Percentiles rank a stretch among this genome's conserved stretches.
phyloP scores from a whole-genome alignment of 257 asterid genomes.

The Sherardia arvensis region DNA sequence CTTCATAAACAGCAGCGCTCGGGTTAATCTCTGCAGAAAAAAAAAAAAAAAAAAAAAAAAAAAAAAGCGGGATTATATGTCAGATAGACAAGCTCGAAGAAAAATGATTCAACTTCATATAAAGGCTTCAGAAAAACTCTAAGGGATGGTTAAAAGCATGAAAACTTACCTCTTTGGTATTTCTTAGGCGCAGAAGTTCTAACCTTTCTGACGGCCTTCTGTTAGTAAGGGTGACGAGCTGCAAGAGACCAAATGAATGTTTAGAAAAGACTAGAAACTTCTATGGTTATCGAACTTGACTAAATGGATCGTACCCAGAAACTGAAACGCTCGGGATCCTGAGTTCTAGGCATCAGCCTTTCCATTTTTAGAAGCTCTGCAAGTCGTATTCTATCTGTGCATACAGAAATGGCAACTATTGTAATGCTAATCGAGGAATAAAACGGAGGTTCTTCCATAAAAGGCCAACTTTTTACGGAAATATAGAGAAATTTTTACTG shows the following conservation, averaged over 20 bases:
- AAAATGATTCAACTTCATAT: neutral
- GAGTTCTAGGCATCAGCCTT: slow-evolving; percentile 74
- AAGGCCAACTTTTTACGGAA: neutral
- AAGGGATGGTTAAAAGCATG: too few species aligned
- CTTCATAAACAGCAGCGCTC: slow-evolving; percentile 63
- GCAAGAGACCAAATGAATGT: slow-evolving; percentile 23
- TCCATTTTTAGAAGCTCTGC: slow-evolving; percentile 82
- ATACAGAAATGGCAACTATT: neutral
- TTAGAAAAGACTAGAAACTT: neutral
- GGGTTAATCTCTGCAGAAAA: slow-evolving; percentile 57
- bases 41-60: too few species aligned
- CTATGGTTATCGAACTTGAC: slow-evolving; percentile 10
- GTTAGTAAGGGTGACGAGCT: slow-evolving; percentile 71
- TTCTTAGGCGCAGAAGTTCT: slow-evolving; percentile 70
- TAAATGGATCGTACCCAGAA: slow-evolving; percentile 70
- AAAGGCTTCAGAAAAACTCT: neutral
- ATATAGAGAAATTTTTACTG: neutral
- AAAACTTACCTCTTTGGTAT: slow-evolving; percentile 62
- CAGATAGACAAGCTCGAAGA: neutral
- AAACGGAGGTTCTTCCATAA: too few species aligned
- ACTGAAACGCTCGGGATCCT: slow-evolving; percentile 83
- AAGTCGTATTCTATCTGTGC: slow-evolving; percentile 65
- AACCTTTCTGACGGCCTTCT: slow-evolving; percentile 84
- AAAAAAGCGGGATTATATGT: neutral
- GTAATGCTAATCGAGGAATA: too few species aligned